phyloP scores from a whole-genome alignment of 2,329 filamentous ascomycete species.

The Fusarium sp. region DNA sequence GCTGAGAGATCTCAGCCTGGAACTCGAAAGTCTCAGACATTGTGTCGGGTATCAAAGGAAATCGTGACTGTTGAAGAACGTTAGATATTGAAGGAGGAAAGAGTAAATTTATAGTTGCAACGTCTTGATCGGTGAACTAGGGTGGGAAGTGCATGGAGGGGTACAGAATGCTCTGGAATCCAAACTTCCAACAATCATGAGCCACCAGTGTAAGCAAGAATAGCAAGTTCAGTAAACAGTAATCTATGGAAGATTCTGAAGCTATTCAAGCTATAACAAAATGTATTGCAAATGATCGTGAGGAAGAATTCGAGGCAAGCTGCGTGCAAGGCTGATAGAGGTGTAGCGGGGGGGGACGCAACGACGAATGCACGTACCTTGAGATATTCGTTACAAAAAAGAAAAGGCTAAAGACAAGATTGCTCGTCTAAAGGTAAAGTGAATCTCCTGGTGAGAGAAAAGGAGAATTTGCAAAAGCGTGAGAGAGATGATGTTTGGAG shows the following conservation, averaged over 20 bases:
- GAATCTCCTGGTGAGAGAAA: constrained; percentile 38
- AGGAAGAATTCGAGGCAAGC: background rate
- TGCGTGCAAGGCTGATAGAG: constrained; percentile 18
- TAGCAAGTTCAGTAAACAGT: background rate
- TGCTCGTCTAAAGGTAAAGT: constrained; percentile 40
- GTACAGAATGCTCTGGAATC: constrained; percentile 31
- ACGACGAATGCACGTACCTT: constrained; percentile 39
- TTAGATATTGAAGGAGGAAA: constrained; percentile 28
- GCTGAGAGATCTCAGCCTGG: constrained; percentile 99
- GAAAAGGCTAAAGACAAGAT: constrained; percentile 39
- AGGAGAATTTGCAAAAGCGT: constrained; percentile 29
- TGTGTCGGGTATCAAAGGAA: constrained; percentile 62
- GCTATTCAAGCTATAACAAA: background rate
- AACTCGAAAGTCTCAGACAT: constrained; percentile 99
- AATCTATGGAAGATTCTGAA: background rate
- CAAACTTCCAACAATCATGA: constrained; percentile 1
- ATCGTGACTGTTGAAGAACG: constrained; percentile 43
- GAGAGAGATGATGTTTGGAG: constrained; percentile 40
- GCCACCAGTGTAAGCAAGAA: background rate
- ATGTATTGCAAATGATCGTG: background rate
- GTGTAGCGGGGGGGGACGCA: constrained; percentile 12
- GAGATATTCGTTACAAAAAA: constrained; percentile 42
- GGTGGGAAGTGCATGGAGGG: constrained; percentile 33
- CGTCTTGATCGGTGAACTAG: constrained; percentile 10
- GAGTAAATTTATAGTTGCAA: constrained; percentile 6